A percentile compares a stretch with the other conserved stretches of the same genome.
Evolutionary conservation across 192 early-diverging fungal genomes (phyloP).

Genomic region (Backusella tarrabulga): DNA sequence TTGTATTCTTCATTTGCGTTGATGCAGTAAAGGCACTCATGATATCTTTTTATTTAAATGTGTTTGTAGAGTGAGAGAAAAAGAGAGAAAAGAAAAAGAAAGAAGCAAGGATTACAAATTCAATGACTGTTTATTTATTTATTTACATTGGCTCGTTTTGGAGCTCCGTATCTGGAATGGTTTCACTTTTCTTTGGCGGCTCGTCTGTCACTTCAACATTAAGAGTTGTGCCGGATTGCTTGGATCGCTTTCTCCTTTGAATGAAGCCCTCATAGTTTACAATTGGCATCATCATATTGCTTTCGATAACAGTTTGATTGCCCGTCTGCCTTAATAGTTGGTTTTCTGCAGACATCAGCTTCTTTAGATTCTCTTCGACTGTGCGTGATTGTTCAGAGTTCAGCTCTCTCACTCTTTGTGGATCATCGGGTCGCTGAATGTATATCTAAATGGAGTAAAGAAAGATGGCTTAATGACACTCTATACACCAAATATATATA

Average conservation of each 20-base stretch:
- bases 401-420: slow-evolving; percentile 47
- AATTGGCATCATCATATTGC: slow-evolving; percentile 9
- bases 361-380: slow-evolving; percentile 54
- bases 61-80: background rate
- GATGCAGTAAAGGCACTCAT: background rate
- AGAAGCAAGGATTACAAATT: background rate
- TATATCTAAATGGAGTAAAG: slow-evolving; percentile 39
- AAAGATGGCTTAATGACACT: background rate
- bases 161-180: background rate
- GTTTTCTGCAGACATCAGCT: slow-evolving; percentile 33
- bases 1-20: background rate
- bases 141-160: slow-evolving; percentile 8
- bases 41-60: background rate
- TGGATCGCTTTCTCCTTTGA: slow-evolving; percentile 18
- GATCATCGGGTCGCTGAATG: slow-evolving; percentile 50
- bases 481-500: background rate
- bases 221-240: slow-evolving; percentile 12
- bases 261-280: slow-evolving; percentile 19
- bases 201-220: slow-evolving; percentile 11
- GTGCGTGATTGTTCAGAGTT: slow-evolving; percentile 54
- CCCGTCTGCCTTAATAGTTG: slow-evolving; percentile 2
- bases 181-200: background rate
- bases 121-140: slow-evolving; percentile 2
- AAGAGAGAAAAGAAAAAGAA: background rate
- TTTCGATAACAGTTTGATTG: background rate